A percentile compares a stretch with the other conserved stretches of the same genome.
These are phyloP conservation scores for Pseudodiploospora longispora DNA, from an alignment of 2,329 filamentous ascomycete species.

Conservation along the genomic window DNA sequence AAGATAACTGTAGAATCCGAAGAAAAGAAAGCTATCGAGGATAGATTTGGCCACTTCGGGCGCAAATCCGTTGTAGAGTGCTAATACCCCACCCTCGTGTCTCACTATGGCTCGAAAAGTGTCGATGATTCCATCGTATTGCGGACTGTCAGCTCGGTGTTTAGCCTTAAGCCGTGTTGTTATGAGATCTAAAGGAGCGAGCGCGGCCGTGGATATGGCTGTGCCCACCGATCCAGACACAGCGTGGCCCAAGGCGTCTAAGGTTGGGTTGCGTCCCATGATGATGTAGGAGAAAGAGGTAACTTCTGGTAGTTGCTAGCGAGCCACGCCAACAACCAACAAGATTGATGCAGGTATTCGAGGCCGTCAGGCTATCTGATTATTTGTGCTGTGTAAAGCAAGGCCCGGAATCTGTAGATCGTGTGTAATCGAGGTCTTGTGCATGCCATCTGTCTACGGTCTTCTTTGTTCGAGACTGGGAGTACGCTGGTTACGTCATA, in stretches of 20 bases:
- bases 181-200: conserved; percentile 76
- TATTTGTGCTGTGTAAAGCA: too few relatives aligned
- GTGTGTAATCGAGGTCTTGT: too few relatives aligned
- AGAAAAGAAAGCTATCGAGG: conserved; percentile 77
- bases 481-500: too few relatives aligned
- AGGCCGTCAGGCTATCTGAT: too few relatives aligned
- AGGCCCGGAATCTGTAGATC: too few relatives aligned
- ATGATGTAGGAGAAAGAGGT: conserved; percentile 6
- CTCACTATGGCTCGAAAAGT: conserved; percentile 63
- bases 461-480: too few relatives aligned
- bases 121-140: conserved; percentile 60
- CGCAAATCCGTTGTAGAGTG: conserved; percentile 60
- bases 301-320: not conserved
- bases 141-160: conserved; percentile 42
- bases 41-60: conserved; percentile 60
- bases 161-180: conserved; percentile 79
- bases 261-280: conserved; percentile 28
- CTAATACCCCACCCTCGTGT: conserved; percentile 59
- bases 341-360: too few relatives aligned
- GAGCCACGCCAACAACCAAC: too few relatives aligned
- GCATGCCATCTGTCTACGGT: too few relatives aligned
- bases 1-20: conserved; percentile 64
- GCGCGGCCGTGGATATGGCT: conserved; percentile 66
- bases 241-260: conserved; percentile 75
- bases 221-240: conserved; percentile 71